A percentile compares a stretch with the other conserved stretches of the same genome.
Evolutionary conservation across 1,139 yeast genomes (phyloP).

Genomic region (Entelexis paramagnoliae): DNA sequence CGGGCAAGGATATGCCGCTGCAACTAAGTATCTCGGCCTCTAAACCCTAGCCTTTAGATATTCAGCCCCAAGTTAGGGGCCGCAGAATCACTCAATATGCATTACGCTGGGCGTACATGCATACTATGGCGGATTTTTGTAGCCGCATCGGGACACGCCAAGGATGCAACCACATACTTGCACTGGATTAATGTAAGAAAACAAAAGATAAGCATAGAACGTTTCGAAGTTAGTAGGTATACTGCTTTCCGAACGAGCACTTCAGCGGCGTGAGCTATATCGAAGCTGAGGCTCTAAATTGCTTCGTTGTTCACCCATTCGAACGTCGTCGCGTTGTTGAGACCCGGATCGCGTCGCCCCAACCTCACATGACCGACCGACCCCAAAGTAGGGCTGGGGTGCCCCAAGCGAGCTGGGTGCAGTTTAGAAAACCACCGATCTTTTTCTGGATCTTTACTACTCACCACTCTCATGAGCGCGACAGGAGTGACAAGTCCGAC

Average conservation of each 20-base stretch:
- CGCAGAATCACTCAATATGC: not conserved
- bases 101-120: not conserved
- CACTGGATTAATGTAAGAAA: not conserved
- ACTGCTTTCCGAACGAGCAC: too few relatives aligned
- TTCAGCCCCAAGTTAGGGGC: not conserved
- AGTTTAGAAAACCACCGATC: conserved; percentile 6
- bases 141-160: not conserved
- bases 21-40: too few relatives aligned
- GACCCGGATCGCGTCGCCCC: conserved; percentile 12
- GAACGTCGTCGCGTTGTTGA: not conserved
- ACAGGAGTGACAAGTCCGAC: conserved; percentile 40
- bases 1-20: not conserved
- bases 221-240: too few relatives aligned
- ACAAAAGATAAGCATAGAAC: too few relatives aligned
- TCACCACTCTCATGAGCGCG: conserved; percentile 17
- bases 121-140: not conserved
- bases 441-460: conserved; percentile 5
- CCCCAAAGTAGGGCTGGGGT: conserved; percentile 7
- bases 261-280: too few relatives aligned
- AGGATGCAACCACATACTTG: not conserved
- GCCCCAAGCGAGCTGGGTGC: conserved; percentile 8
- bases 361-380: conserved; percentile 7
- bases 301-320: too few relatives aligned
- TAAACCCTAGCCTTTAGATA: not conserved
- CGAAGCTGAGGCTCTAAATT: too few relatives aligned